Conservation (phyloP, 2,329 filamentous ascomycete species). For the Cercospora berteroae region DNA sequence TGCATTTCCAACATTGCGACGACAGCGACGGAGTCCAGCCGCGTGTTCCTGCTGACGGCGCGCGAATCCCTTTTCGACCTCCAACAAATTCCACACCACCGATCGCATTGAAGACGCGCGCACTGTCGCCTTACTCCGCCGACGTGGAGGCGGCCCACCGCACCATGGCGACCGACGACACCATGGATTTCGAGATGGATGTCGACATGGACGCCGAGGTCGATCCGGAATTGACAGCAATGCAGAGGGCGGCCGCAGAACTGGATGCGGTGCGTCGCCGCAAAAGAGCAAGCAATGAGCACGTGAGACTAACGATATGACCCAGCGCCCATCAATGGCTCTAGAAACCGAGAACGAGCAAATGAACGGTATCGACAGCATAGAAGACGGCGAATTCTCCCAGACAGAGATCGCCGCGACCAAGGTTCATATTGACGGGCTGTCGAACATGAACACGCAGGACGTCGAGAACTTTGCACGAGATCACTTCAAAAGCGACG, state of each 20-base stretch:
- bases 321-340: constrained; percentile 23
- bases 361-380: constrained; percentile 32
- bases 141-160: constrained; percentile 4
- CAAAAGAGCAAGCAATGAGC: background rate
- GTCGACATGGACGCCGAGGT: constrained; percentile 35
- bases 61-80: background rate
- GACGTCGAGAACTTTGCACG: constrained; percentile 69
- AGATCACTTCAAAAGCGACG: constrained; percentile 61
- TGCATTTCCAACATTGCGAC: background rate
- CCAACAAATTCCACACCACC: background rate
- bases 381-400: constrained; percentile 37
- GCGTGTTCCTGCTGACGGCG: background rate
- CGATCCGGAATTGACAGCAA: constrained; percentile 36
- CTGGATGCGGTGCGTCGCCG: constrained; percentile 28
- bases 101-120: background rate
- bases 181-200: constrained; percentile 20
- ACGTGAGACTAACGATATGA: constrained; percentile 19
- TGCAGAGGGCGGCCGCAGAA: constrained; percentile 34
- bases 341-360: constrained; percentile 27
- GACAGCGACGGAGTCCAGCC: background rate
- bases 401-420: constrained; percentile 44
- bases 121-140: constrained; percentile 8
- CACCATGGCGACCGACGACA: constrained; percentile 11
- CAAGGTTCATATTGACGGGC: constrained; percentile 80
- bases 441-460: constrained; percentile 76